Percentiles rank a stretch among this genome's conserved stretches.
phyloP scores from a whole-genome alignment of 345 rosid species.

The Erysimum cheiranthoides region DNA sequence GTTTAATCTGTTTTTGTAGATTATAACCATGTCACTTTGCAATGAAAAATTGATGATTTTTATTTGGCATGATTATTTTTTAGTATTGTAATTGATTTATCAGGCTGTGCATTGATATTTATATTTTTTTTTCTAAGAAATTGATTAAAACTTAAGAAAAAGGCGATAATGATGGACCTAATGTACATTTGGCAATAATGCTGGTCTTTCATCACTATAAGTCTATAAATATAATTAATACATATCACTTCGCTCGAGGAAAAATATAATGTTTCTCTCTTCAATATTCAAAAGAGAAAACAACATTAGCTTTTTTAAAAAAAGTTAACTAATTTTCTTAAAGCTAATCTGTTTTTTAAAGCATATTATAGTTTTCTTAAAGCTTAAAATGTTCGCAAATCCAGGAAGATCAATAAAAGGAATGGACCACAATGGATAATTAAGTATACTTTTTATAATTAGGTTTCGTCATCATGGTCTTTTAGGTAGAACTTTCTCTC shows the following conservation, averaged over 20 bases:
- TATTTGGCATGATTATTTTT: neutral
- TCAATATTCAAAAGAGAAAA: slow-evolving; percentile 22
- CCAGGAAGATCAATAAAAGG: slow-evolving; percentile 33
- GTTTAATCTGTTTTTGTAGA: slow-evolving; percentile 17
- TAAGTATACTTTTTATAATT: neutral
- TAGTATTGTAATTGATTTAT: neutral
- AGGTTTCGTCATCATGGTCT: slow-evolving; percentile 10
- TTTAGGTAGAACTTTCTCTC: slow-evolving; percentile 20
- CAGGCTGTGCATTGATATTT: neutral
- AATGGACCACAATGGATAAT: slow-evolving; percentile 21
- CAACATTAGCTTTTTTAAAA: neutral
- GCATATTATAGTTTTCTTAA: slow-evolving; percentile 18
- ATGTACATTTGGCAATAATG: slow-evolving; percentile 36
- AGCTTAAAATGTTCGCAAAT: slow-evolving; percentile 41
- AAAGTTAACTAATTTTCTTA: slow-evolving; percentile 6
- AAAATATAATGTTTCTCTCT: slow-evolving; percentile 13
- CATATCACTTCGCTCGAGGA: slow-evolving; percentile 41
- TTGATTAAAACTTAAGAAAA: neutral
- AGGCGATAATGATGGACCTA: slow-evolving; percentile 19
- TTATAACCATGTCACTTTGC: slow-evolving; percentile 6
- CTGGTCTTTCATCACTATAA: slow-evolving; percentile 29
- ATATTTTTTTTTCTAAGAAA: neutral
- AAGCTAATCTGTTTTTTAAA: slow-evolving; percentile 4
- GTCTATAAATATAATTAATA: slow-evolving; percentile 26
- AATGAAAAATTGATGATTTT: neutral